Evolutionary conservation across 1,284 basidiomycete species (phyloP).

Genomic region (Athelia sp.): DNA sequence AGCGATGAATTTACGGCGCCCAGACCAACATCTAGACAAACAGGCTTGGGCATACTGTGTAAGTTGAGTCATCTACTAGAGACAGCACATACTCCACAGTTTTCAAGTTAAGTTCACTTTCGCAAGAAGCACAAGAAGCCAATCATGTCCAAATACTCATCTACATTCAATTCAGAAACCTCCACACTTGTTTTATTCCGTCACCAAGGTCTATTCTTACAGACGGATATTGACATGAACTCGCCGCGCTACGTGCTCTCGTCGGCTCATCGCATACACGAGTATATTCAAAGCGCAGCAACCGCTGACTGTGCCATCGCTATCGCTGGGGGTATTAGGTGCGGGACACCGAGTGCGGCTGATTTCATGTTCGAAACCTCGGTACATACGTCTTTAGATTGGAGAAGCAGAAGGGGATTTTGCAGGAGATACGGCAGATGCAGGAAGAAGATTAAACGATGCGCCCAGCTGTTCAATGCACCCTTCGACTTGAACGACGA

Average conservation of each 20-base stretch:
- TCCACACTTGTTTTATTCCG: conserved; percentile 5
- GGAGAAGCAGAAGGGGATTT: not conserved
- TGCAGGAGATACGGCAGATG: not conserved
- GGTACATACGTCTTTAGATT: not conserved
- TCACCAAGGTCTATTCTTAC: conserved; percentile 11
- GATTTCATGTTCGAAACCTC: no score
- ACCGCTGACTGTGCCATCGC: not conserved
- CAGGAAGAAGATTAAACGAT: not conserved
- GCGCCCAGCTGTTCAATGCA: no score
- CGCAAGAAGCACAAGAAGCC: conserved; percentile 77
- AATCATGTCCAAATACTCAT: conserved; percentile 61
- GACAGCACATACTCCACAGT: not conserved
- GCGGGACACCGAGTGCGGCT: no score
- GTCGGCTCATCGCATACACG: not conserved
- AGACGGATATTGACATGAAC: conserved; percentile 8
- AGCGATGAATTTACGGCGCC: conserved; percentile 79
- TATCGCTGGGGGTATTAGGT: no score
- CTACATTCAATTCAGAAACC: conserved; percentile 4
- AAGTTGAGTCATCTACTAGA: conserved; percentile 20
- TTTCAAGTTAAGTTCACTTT: conserved; percentile 67
- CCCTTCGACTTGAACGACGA: not conserved
- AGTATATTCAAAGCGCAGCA: not conserved
- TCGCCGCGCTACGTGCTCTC: not conserved
- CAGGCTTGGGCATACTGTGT: conserved; percentile 63
- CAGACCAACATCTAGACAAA: conserved; percentile 57